phyloP scores from a whole-genome alignment of 164 flowering plant species.

The Warburgia ugandensis region DNA sequence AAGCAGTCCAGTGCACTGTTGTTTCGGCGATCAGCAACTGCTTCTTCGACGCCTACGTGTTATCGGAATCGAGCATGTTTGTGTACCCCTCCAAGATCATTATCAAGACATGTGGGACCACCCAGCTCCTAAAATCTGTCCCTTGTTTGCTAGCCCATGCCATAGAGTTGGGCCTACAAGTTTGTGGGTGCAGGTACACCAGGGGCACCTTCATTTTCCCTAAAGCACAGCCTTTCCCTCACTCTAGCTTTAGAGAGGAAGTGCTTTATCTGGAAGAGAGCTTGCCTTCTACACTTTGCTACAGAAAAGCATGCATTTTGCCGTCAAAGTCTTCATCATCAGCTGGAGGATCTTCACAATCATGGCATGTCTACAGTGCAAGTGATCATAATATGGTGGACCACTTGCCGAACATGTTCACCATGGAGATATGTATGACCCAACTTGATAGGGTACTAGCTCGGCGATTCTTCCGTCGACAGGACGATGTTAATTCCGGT shows the following conservation, averaged over 20 bases:
- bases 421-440: slow-evolving; percentile 95
- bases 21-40: slow-evolving; percentile 75
- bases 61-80: slow-evolving; percentile 89
- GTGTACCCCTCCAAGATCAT: slow-evolving; percentile 79
- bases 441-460: slow-evolving; percentile 56
- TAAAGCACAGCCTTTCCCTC: slow-evolving; percentile 68
- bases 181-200: slow-evolving; percentile 58
- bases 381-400: slow-evolving; percentile 13
- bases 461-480: slow-evolving; percentile 40
- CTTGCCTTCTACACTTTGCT: slow-evolving; percentile 43
- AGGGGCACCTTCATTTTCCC: slow-evolving; percentile 90
- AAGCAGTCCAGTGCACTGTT: slow-evolving; percentile 78
- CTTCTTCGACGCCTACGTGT: slow-evolving; percentile 72
- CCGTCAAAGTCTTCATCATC: slow-evolving; percentile 48
- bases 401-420: slow-evolving; percentile 20
- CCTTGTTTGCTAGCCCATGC: slow-evolving; percentile 52
- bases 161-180: slow-evolving; percentile 33
- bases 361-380: slow-evolving; percentile 90
- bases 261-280: slow-evolving; percentile 41
- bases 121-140: slow-evolving; percentile 79
- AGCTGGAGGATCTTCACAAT: no score
- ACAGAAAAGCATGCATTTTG: slow-evolving; percentile 57
- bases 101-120: slow-evolving; percentile 96
- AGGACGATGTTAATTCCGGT: slow-evolving; percentile 32
- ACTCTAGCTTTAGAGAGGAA: slow-evolving; percentile 69